Evolutionary conservation across 75 land plant genomes (phyloP), one percentile per base, ranked within the genome.

Genomic region (Cryptomeria japonica): DNA sequence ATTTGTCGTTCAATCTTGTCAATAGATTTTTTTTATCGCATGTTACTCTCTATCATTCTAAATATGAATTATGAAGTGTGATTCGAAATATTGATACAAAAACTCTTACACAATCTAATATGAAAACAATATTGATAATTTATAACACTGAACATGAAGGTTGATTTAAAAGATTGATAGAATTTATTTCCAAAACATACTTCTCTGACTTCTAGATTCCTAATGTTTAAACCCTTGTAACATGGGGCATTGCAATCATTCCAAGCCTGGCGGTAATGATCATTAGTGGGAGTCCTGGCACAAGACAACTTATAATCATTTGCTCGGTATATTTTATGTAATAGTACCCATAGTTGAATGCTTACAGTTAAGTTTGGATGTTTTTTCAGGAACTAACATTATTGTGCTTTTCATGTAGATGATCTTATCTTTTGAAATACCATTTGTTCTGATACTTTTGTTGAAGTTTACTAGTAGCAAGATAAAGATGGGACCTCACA

Each of bases 381-480:
- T 22, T 0, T 19, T 14, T 53, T 53, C 55, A 44, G 47, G 22
- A 15, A 15, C 25, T 58, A 19, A 58, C 64, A 58, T 19, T 58
- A 18, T 58, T 44, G 47, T 44, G 46, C 7, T 44, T 41, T 41
- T 44, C 47, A 83, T 68, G 82, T 94, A 96, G 93, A 95, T 96
- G 94, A 94, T 95, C 39, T 87, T 96, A 4, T 95, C 97, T 2
- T 95, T 96, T 88, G 95, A 93, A n/a, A 91, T 96, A n/a, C 94
- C 96, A 76, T 96, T 96, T 83, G 96, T 95, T 37, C 93, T 96
- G 2, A 94, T 96, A 55, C 97, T 95, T 7, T 93, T 96, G 11
- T 93, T 96, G 55, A 96, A 96, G 70, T 96, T 96, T 91, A 95
- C 93, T 18, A 93, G 93, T 87, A 89, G 93, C 61, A 68, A 86